Percentiles rank a stretch among this genome's conserved stretches.
phyloP scores from a whole-genome alignment of 805 yeast species.

The Candida maltosa region DNA sequence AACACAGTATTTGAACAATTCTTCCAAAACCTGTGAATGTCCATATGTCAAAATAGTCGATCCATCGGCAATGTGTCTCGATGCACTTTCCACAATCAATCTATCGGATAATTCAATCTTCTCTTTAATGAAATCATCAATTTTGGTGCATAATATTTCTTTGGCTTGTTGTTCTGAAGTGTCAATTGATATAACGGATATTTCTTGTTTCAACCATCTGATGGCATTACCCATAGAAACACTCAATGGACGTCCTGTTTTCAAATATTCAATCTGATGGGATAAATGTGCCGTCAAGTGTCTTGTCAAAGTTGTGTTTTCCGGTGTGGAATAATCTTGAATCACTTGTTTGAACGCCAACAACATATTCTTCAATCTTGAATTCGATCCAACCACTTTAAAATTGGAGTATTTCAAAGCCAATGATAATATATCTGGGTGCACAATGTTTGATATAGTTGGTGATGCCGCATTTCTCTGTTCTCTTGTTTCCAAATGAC shows the following conservation, averaged over 20 bases:
- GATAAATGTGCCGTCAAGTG: conserved; percentile 84
- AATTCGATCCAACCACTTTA: conserved; percentile 84
- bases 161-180: conserved; percentile 68
- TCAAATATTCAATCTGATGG: conserved; percentile 89
- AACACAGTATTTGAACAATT: conserved; percentile 66
- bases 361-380: conserved; percentile 82
- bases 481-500: conserved; percentile 77
- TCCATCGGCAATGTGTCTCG: conserved; percentile 69
- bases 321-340: conserved; percentile 78
- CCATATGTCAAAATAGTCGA: conserved; percentile 86
- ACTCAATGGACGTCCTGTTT: conserved; percentile 85
- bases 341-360: conserved; percentile 80
- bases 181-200: conserved; percentile 76
- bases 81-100: conserved; percentile 78
- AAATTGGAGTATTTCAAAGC: conserved; percentile 81
- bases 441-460: conserved; percentile 66
- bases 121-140: conserved; percentile 80
- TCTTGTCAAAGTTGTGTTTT: conserved; percentile 79
- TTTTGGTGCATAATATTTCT: conserved; percentile 54
- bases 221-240: conserved; percentile 97
- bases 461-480: conserved; percentile 63
- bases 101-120: conserved; percentile 79
- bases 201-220: conserved; percentile 94
- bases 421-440: conserved; percentile 77
- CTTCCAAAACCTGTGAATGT: conserved; percentile 77